These are phyloP conservation scores for Talaromyces borbonicus DNA, from an alignment of 495 filamentous ascomycete genomes.

Conservation along the genomic window DNA sequence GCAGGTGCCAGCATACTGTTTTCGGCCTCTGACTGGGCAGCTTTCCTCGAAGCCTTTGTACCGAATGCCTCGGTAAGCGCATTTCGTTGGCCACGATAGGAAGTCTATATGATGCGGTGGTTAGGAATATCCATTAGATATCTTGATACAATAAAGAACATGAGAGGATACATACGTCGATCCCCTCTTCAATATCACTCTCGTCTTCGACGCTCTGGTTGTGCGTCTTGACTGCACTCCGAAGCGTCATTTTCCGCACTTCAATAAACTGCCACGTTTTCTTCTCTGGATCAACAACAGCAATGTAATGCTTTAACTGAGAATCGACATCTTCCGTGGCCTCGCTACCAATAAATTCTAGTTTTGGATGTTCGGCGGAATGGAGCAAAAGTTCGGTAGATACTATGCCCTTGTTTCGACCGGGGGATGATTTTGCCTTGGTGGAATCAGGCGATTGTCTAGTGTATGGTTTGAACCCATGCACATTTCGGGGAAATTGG, in stretches of 20 bases:
- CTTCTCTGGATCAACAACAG: conserved; percentile 66
- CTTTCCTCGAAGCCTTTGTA: conserved; percentile 87
- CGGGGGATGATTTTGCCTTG: conserved; percentile 21
- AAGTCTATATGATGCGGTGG: conserved; percentile 27
- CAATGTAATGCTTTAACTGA: conserved; percentile 75
- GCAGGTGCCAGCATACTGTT: conserved; percentile 58
- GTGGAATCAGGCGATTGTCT: conserved; percentile 21
- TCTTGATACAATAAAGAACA: too few species aligned
- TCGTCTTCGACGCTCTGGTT: conserved; percentile 28
- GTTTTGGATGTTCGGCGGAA: conserved; percentile 60
- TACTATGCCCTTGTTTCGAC: conserved; percentile 32
- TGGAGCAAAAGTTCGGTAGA: conserved; percentile 63
- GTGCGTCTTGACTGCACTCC: conserved; percentile 48
- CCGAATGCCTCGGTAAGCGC: conserved; percentile 84
- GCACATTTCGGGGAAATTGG: conserved; percentile 41
- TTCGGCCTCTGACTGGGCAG: conserved; percentile 61
- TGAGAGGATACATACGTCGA: conserved; percentile 18
- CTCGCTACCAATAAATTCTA: conserved; percentile 78
- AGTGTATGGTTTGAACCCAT: conserved; percentile 51
- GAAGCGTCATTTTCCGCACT: conserved; percentile 64
- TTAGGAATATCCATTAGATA: too few species aligned
- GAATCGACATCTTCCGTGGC: conserved; percentile 53
- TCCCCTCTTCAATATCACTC: conserved; percentile 32
- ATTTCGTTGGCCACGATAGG: conserved; percentile 48
- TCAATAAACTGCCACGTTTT: conserved; percentile 65